Evolutionary conservation across 495 filamentous ascomycete genomes (phyloP).

Genomic region (Haplographium delicatum): DNA sequence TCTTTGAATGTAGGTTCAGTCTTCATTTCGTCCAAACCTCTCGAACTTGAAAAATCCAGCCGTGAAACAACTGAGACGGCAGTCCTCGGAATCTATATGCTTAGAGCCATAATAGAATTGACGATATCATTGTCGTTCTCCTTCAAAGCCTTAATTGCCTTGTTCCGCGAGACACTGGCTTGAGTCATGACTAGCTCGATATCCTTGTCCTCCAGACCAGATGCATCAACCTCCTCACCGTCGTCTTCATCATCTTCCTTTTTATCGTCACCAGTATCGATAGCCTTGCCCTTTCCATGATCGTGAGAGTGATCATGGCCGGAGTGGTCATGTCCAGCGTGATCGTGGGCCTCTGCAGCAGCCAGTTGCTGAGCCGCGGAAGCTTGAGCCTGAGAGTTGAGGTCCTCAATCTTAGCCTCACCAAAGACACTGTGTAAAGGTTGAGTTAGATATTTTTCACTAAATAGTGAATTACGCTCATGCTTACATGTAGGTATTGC

Average conservation of each 20-base stretch:
- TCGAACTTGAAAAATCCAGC: too few species aligned
- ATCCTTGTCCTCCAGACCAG: slow-evolving; percentile 94
- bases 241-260: slow-evolving; percentile 91
- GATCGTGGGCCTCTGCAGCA: slow-evolving; percentile 55
- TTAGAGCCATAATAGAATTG: slow-evolving; percentile 99
- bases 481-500: slow-evolving; percentile 98
- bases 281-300: slow-evolving; percentile 71
- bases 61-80: not conserved
- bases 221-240: slow-evolving; percentile 89
- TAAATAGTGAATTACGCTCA: slow-evolving; percentile 3
- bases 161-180: slow-evolving; percentile 92
- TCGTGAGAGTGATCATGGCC: slow-evolving; percentile 46
- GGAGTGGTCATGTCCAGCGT: slow-evolving; percentile 62
- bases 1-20: not conserved
- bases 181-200: slow-evolving; percentile 99
- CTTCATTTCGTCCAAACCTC: too few species aligned
- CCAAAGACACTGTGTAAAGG: slow-evolving; percentile 77
- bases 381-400: slow-evolving; percentile 95
- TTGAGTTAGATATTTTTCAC: slow-evolving; percentile 5
- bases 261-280: slow-evolving; percentile 63
- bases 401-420: slow-evolving; percentile 99
- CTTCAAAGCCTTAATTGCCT: slow-evolving; percentile 96
- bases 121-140: slow-evolving; percentile 99
- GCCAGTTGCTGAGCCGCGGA: slow-evolving; percentile 88
- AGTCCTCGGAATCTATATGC: slow-evolving; percentile 58